Percentiles rank a stretch among this genome's conserved stretches.
Conservation (phyloP, 148 eudicot species). For the Rheum nobile region DNA sequence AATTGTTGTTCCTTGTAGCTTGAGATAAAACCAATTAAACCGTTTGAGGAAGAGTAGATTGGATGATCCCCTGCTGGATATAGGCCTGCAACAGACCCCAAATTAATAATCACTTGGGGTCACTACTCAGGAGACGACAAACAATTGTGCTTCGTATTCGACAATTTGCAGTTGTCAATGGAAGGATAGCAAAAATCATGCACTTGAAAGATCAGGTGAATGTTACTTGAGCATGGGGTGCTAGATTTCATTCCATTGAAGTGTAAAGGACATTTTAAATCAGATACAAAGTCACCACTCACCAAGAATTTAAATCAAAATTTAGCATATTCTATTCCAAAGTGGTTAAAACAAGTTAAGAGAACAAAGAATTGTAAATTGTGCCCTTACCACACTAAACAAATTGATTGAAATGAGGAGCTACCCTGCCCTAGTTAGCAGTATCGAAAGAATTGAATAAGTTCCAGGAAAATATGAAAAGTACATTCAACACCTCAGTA, state of each 20-base stretch:
- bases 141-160: constrained; percentile 37
- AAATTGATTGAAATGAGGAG: constrained; percentile 85
- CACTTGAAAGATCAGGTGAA: background rate
- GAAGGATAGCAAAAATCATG: background rate
- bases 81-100: constrained; percentile 83
- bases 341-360: background rate
- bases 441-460: constrained; percentile 83
- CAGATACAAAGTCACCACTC: background rate
- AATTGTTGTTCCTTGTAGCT: too few relatives aligned
- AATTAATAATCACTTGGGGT: constrained; percentile 67
- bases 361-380: constrained; percentile 6
- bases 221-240: background rate
- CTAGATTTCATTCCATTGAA: background rate
- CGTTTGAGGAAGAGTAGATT: constrained; percentile 75
- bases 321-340: background rate
- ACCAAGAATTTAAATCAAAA: background rate
- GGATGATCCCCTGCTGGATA: constrained; percentile 62
- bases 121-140: background rate
- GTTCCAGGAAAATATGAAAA: constrained; percentile 34
- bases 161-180: constrained; percentile 64
- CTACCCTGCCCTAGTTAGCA: constrained; percentile 72
- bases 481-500: too few relatives aligned
- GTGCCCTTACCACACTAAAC: constrained; percentile 66
- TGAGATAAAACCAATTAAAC: constrained; percentile 21
- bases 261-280: background rate